Base-by-base conservation (phyloP, 1,284 basidiomycete genomes). In the Puccinia polysora region DNA sequence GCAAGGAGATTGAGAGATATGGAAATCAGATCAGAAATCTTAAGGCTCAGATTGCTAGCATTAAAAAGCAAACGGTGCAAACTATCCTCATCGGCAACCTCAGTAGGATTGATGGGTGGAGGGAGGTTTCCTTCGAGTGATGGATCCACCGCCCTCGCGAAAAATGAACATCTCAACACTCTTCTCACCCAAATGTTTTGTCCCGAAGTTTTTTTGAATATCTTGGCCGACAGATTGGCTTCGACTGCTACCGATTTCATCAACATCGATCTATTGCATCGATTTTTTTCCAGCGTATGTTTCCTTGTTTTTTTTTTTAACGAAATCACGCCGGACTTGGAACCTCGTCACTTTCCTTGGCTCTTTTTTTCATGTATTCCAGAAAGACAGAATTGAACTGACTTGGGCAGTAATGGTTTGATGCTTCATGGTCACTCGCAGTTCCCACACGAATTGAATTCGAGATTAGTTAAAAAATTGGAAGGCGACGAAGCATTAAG, bases 181-280 rank as follows among this genome's bases (percentile, higher is more conserved):
- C 91, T 93, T 0, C 87, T 90, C 56, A 89, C 86, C 75, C 89
- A 94, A 69, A 84, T 88, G 2, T 86, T 97, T 78, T 99, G 96
- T 80, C 96, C 96, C 0, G 96, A 99, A 80, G 89, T 90, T 0
- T 98, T 98, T 85, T 84, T 99, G 74, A 89, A 93, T 76, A 91
- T 96, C 34, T 92, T 99, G 10, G 91, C 95, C 1, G 92, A 97
- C 80, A 97, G 98, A 81, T 84, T 99, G 40, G 92, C 95, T 0
- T 90, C 94, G 79, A 97, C 94, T 0, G 90, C 91, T 0, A 88
- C 94, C 1, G 93, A 97, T 89, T 98, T 98, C 81, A 95, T 99
- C 84, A 97, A 82, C 73, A 80, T 81, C 59, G 52, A 76, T 71
- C 43, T 63, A 7, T 47, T 52, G 4, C 38, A 28, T 49, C 49